A percentile compares a stretch with the other conserved stretches of the same genome.
Evolutionary conservation across 805 yeast species (phyloP).

Genomic region (Ogataea minuta): DNA sequence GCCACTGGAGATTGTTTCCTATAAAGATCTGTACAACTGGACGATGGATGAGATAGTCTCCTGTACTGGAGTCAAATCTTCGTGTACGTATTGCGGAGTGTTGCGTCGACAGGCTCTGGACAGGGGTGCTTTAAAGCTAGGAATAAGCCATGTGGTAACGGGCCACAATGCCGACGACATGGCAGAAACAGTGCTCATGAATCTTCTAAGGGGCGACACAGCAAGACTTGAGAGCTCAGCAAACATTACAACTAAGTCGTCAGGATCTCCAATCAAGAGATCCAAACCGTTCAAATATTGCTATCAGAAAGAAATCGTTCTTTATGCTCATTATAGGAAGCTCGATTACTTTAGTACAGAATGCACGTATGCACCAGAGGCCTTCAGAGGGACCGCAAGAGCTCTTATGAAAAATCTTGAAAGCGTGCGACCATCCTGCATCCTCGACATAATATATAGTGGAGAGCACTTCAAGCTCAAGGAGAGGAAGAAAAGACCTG

Average conservation of each 20-base stretch:
- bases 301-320: slow-evolving; percentile 94
- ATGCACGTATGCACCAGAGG: slow-evolving; percentile 98
- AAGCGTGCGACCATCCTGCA: slow-evolving; percentile 86
- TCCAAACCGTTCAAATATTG: slow-evolving; percentile 95
- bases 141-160: slow-evolving; percentile 87
- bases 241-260: slow-evolving; percentile 74
- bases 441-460: slow-evolving; percentile 88
- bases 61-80: slow-evolving; percentile 88
- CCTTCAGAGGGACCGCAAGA: slow-evolving; percentile 96
- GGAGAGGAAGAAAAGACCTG: slow-evolving; percentile 44
- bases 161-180: slow-evolving; percentile 99
- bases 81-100: slow-evolving; percentile 98
- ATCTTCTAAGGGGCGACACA: slow-evolving; percentile 90
- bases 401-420: slow-evolving; percentile 88
- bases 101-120: slow-evolving; percentile 94
- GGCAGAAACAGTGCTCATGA: slow-evolving; percentile 98
- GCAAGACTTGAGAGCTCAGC: slow-evolving; percentile 89
- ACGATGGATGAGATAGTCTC: slow-evolving; percentile 97
- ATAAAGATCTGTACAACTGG: slow-evolving; percentile 91
- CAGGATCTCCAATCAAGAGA: slow-evolving; percentile 87
- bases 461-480: slow-evolving; percentile 82
- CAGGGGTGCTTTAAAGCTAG: slow-evolving; percentile 87
- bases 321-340: slow-evolving; percentile 94
- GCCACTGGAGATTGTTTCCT: slow-evolving; percentile 56
- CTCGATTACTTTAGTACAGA: slow-evolving; percentile 96